phyloP scores from a whole-genome alignment of 108 stramenopile genomes.

The Cyclotella sp. region DNA sequence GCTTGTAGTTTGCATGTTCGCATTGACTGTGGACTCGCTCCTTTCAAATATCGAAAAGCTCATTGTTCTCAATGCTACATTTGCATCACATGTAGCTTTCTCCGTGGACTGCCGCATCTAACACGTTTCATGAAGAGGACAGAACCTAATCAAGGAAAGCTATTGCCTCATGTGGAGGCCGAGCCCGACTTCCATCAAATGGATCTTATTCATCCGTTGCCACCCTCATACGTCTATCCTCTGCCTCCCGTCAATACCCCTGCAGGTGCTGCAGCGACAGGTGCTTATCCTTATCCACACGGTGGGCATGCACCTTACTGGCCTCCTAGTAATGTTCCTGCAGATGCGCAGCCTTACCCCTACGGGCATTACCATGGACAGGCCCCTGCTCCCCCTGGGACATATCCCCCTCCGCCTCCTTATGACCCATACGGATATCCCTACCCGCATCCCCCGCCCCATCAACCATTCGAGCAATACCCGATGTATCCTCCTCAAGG shows the following conservation, averaged over 20 bases:
- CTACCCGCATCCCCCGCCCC: background rate
- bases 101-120: slow-evolving; percentile 32
- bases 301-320: no score
- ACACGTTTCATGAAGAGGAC: slow-evolving; percentile 37
- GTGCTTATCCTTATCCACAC: background rate
- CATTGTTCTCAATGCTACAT: background rate
- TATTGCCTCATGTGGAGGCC: slow-evolving; percentile 22
- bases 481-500: background rate
- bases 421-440: slow-evolving; percentile 5
- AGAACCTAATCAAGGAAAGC: slow-evolving; percentile 26
- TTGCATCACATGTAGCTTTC: slow-evolving; percentile 11
- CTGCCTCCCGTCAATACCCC: background rate
- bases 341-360: background rate
- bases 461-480: background rate
- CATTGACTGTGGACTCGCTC: background rate
- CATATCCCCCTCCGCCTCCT: background rate
- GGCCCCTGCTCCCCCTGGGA: background rate
- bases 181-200: slow-evolving; percentile 47
- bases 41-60: no score
- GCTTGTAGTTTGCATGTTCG: background rate
- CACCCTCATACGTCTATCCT: background rate
- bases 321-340: background rate
- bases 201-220: slow-evolving; percentile 25
- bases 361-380: background rate
- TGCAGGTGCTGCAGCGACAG: background rate